A percentile compares a stretch with the other conserved stretches of the same genome.
phyloP scores from a whole-genome alignment of 129 eudicot species.

The Tanacetum coccineum region DNA sequence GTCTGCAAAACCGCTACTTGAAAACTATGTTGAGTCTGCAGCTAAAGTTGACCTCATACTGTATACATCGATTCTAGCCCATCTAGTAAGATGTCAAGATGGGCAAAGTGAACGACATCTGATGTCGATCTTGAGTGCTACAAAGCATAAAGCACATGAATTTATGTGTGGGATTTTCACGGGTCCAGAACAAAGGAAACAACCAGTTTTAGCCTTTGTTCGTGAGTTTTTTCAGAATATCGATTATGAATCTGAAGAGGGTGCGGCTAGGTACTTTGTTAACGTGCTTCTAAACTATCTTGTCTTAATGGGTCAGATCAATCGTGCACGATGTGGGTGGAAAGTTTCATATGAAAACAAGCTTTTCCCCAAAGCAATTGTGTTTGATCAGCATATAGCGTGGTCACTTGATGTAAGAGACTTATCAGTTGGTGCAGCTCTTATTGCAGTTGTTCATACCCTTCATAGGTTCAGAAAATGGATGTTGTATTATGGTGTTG shows the following conservation, averaged over 20 bases:
- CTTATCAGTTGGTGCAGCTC: slow-evolving; percentile 96
- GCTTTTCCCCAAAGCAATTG: slow-evolving; percentile 96
- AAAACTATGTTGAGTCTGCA: slow-evolving; percentile 78
- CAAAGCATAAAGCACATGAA: slow-evolving; percentile 81
- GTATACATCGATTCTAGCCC: slow-evolving; percentile 91
- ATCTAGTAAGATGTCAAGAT: slow-evolving; percentile 97
- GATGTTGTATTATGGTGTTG: slow-evolving; percentile 95
- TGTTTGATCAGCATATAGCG: slow-evolving; percentile 96
- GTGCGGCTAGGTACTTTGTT: slow-evolving; percentile 85
- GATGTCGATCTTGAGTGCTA: slow-evolving; percentile 79
- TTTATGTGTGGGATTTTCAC: slow-evolving; percentile 96
- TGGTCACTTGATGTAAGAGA: slow-evolving; percentile 99
- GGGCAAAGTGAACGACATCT: slow-evolving; percentile 76
- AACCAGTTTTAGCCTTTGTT: slow-evolving; percentile 84
- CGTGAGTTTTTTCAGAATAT: slow-evolving; percentile 92
- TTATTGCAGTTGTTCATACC: slow-evolving; percentile 92
- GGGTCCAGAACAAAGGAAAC: slow-evolving; percentile 91
- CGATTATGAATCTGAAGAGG: slow-evolving; percentile 91
- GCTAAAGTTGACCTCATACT: slow-evolving; percentile 93
- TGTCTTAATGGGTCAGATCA: slow-evolving; percentile 96
- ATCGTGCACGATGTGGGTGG: slow-evolving; percentile 97
- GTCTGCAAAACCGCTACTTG: slow-evolving; percentile 94
- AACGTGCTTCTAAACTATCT: slow-evolving; percentile 92
- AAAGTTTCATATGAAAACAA: slow-evolving; percentile 96
- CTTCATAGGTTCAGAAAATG: slow-evolving; percentile 95